Base-by-base conservation (phyloP, 176 grass and related monocot species). In the Triticum dicoccoides region DNA sequence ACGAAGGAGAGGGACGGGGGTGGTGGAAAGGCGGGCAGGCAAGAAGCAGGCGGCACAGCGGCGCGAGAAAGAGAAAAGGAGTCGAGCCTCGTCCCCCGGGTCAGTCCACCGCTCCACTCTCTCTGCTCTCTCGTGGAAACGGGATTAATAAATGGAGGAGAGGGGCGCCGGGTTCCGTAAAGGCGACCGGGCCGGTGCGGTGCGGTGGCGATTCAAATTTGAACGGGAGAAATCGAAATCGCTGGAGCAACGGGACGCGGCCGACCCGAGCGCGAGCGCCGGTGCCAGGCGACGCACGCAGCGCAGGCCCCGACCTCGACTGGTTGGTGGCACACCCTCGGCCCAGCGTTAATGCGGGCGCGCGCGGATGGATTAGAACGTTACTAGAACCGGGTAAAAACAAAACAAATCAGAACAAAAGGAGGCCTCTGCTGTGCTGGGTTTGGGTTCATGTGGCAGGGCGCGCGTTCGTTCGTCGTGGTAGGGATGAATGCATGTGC, bases 121-220 rank as follows among this genome's bases (percentile, higher is more conserved):
- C 61, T 49, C 61, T 77, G 70, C 14, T 37, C 33, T 59, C 85
- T 76, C 81, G 89, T 61, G 81, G 76, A 85, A 83, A 80, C 68
- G 62, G 51, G 75, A 81, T 76, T 77, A 91, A 91, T 87, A 87
- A 87, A 80, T 39, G 15, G 20, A 17, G 23, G 67, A 9, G 54
- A 72, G 65, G 20, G 77, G 71, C 88, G 6, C 67, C 82, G 67
- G 64, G 79, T 82, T 42, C 80, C 84, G 38, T 1, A 42, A 47
- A 11, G 78, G 49, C 44, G 42, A 73, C 89, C 76, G 56, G 14
- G 23, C 78, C 69, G 23, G 13, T 12, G 68, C 69, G 23, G 13
- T 12, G 68, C 56, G 7, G 56, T 59, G 51, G 51, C 15, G 56
- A 81, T 91, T 91, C 89, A 85, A 91, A 91, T 88, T 91, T 74